Evolutionary conservation across 2,329 filamentous ascomycete genomes (phyloP), one percentile per base, ranked within the genome.

Genomic region (Coleophoma cylindrospora): DNA sequence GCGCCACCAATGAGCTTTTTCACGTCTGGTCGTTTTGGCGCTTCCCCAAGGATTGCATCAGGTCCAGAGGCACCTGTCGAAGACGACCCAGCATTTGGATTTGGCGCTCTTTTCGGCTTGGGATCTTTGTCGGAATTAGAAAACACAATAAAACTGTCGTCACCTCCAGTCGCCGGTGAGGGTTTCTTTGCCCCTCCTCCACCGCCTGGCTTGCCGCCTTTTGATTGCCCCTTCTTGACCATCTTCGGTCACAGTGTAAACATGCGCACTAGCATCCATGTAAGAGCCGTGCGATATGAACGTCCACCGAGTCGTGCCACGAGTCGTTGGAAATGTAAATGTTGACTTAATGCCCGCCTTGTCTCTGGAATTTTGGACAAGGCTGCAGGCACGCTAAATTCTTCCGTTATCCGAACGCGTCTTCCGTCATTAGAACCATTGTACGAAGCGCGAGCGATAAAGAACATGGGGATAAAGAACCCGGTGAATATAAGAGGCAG

Each of bases 1-100:
- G 90, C 83, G 45, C 94, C 94, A 40, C 91, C 94, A 63, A 99
- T 95, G 57, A 99, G 74, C 60, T 95, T 89, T 68, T 86, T 86
- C 41, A 79, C 78, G 2, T 83, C 84, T 13, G 80, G 82, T 59
- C 83, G 46, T 48, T 64, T 62, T 11, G 63, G 59, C 3, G 61
- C 58, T 48, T 67, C 64, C 38, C 63, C 64, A 27, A 55, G 34
- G 41, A 63, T 46, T 14, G 51, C 61, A 50, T 59, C 57, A 14
- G 52, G 53, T 19, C 52, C 56, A 15, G 55, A 50, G 2, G 56
- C 38, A 6, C 56, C 58, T 14, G 52, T 45, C 6, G 49, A 50
- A 54, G 50, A 50, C 34, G 54, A 40, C 45, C 32, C 50, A 17
- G 40, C 41, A 43, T 41, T 49, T 21, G 40, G 46, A 21, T 51